Conservation (phyloP, 805 yeast genomes). For the Phaffomyces thermotolerans region DNA sequence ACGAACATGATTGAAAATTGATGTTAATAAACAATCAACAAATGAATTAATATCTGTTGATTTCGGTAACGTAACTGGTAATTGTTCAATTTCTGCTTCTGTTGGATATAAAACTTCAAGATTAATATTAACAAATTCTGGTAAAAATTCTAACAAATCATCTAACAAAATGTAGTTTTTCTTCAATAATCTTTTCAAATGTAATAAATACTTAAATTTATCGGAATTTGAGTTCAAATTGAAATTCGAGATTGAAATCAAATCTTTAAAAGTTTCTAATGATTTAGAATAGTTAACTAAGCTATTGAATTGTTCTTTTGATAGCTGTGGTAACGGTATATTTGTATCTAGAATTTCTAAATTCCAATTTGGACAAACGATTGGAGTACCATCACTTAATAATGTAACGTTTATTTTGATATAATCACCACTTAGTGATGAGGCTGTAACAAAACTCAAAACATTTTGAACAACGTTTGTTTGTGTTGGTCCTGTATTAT, state of each 20-base stretch:
- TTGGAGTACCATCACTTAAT: slow-evolving; percentile 78
- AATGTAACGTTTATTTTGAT: slow-evolving; percentile 61
- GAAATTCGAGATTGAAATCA: slow-evolving; percentile 4
- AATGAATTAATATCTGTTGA: slow-evolving; percentile 57
- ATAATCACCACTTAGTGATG: slow-evolving; percentile 81
- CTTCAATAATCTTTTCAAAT: slow-evolving; percentile 12
- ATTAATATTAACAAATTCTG: slow-evolving; percentile 56
- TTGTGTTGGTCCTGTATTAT: slow-evolving; percentile 11
- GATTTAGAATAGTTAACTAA: slow-evolving; percentile 21
- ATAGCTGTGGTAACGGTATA: slow-evolving; percentile 54
- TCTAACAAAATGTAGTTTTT: slow-evolving; percentile 49
- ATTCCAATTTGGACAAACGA: slow-evolving; percentile 66
- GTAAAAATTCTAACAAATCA: slow-evolving; percentile 47
- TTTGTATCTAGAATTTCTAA: slow-evolving; percentile 44
- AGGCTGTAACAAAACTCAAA: slow-evolving; percentile 80
- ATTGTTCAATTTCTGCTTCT: slow-evolving; percentile 32
- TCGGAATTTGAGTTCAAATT: slow-evolving; percentile 3
- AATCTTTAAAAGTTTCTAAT: background rate
- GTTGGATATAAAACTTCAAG: slow-evolving; percentile 78
- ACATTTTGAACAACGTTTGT: slow-evolving; percentile 20
- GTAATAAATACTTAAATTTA: slow-evolving; percentile 1
- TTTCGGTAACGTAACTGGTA: slow-evolving; percentile 33
- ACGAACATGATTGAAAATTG: slow-evolving; percentile 72
- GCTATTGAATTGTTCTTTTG: slow-evolving; percentile 26
- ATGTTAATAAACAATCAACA: slow-evolving; percentile 65